Conservation (phyloP, 306 rosid species). For the Amphicarpaea edgeworthii region DNA sequence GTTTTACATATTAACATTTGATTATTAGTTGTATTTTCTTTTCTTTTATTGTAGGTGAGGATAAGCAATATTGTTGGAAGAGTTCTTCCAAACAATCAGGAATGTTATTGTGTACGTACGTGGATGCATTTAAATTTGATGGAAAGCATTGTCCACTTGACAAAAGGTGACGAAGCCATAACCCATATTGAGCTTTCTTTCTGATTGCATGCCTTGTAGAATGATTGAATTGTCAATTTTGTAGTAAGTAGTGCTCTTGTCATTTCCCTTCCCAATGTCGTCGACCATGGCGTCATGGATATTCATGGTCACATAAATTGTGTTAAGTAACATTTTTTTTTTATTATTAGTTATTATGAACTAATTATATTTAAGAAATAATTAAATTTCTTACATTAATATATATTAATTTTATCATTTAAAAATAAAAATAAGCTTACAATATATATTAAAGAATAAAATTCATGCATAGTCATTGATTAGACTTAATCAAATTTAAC, state of each 20-base stretch:
- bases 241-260: not conserved
- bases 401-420: no score
- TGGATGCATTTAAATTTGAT: not conserved
- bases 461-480: no score
- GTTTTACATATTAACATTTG: no score
- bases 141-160: not conserved
- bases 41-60: no score
- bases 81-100: not conserved
- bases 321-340: not conserved
- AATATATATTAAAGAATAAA: no score
- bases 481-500: no score
- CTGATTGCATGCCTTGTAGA: not conserved
- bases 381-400: no score
- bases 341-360: no score
- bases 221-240: not conserved
- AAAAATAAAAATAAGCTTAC: no score
- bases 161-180: not conserved
- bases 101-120: not conserved
- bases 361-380: no score
- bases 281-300: not conserved
- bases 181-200: not conserved
- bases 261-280: not conserved
- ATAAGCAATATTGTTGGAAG: not conserved
- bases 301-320: not conserved
- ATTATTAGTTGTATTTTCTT: no score